Conservation (phyloP, 805 yeast species). For the Kluyveromyces aestuarii region DNA sequence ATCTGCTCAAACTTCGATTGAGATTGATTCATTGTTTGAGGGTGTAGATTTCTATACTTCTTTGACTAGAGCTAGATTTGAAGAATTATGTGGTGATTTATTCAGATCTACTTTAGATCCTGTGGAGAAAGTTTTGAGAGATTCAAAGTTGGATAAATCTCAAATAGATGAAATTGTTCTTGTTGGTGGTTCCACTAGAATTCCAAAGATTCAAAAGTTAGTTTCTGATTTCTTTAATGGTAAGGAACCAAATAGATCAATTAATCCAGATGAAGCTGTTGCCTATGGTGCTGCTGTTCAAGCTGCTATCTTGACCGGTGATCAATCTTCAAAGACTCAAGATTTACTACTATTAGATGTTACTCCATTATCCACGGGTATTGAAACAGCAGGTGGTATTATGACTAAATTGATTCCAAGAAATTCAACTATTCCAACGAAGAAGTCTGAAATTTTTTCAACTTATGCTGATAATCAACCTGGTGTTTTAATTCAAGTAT, state of each 20-base stretch:
- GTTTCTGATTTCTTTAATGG: conserved; percentile 96
- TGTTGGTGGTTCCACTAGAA: conserved; percentile 98
- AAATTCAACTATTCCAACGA: conserved; percentile 95
- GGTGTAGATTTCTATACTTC: conserved; percentile 96
- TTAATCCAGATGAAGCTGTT: conserved; percentile 98
- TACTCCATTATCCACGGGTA: conserved; percentile 95
- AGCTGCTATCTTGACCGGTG: conserved; percentile 95
- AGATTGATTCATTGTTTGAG: conserved; percentile 89
- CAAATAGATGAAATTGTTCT: conserved; percentile 85
- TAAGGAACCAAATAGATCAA: conserved; percentile 92
- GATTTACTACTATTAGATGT: conserved; percentile 91
- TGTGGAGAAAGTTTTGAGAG: conserved; percentile 89
- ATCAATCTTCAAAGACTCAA: conserved; percentile 92
- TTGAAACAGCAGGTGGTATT: conserved; percentile 99
- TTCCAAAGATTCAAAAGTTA: conserved; percentile 92
- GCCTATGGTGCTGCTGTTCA: conserved; percentile 99
- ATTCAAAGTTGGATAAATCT: conserved; percentile 83
- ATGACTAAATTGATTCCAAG: conserved; percentile 97
- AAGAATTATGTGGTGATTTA: conserved; percentile 88
- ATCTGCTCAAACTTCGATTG: conserved; percentile 89
- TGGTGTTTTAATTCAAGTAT: conserved; percentile 95
- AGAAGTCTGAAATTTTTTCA: conserved; percentile 94
- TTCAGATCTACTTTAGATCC: conserved; percentile 93
- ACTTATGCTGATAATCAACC: conserved; percentile 98
- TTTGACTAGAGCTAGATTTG: conserved; percentile 94